Percentiles rank a stretch among this genome's conserved stretches.
phyloP scores from a whole-genome alignment of 139 green algal genomes.

The Chlamydomonas schloesseri region DNA sequence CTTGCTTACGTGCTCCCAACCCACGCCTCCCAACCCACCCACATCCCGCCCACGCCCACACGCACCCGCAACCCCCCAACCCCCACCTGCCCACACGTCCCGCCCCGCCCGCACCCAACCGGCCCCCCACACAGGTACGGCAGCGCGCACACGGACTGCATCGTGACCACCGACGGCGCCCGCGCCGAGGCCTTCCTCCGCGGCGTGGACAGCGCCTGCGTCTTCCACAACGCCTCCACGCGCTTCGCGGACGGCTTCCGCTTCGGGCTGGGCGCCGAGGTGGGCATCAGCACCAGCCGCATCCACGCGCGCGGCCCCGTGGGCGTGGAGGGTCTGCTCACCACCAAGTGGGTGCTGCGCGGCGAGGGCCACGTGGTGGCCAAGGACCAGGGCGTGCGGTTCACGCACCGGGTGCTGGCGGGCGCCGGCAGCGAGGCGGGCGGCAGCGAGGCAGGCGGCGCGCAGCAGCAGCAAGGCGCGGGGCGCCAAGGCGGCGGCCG shows the following conservation, averaged over 20 bases:
- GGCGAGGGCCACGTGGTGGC: conserved; percentile 88
- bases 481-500: not conserved
- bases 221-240: conserved; percentile 96
- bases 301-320: conserved; percentile 98
- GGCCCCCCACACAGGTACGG: conserved; percentile 71
- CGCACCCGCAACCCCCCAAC: too few relatives aligned
- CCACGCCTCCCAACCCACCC: too few relatives aligned
- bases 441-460: not conserved
- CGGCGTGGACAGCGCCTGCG: conserved; percentile 93
- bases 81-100: not conserved
- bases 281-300: conserved; percentile 95
- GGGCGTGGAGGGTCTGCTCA: conserved; percentile 98
- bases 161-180: conserved; percentile 81
- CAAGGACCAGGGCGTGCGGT: conserved; percentile 93
- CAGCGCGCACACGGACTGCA: conserved; percentile 89
- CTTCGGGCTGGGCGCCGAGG: conserved; percentile 95
- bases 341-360: conserved; percentile 91
- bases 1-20: too few relatives aligned
- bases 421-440: not conserved
- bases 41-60: too few relatives aligned
- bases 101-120: too few relatives aligned
- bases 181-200: conserved; percentile 89
- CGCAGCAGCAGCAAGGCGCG: not conserved
- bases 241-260: conserved; percentile 97
- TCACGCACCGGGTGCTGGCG: conserved; percentile 86